Percentiles rank a stretch among this genome's conserved stretches.
These are phyloP conservation scores for Populus euphratica DNA, from an alignment of 345 rosid genomes.

Conservation along the genomic window DNA sequence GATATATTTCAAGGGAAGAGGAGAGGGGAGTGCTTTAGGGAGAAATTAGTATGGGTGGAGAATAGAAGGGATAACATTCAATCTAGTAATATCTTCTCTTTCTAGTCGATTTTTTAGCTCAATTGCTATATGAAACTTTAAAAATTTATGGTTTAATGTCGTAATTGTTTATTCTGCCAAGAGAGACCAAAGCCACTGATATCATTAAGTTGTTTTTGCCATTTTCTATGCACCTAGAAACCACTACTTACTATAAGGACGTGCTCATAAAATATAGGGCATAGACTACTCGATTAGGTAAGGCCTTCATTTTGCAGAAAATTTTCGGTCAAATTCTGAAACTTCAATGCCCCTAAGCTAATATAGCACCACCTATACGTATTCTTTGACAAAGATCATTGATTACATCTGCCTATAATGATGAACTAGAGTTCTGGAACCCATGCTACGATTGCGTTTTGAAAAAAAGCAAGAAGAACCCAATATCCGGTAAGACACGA, in stretches of 20 bases:
- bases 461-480: too few relatives aligned
- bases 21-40: not conserved
- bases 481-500: too few relatives aligned
- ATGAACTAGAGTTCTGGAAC: not conserved
- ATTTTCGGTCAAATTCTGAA: not conserved
- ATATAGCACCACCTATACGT: too few relatives aligned
- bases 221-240: not conserved
- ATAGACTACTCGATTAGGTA: not conserved
- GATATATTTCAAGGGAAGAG: not conserved
- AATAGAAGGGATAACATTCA: too few relatives aligned
- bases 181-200: not conserved
- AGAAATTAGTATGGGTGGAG: not conserved
- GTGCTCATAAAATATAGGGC: slow-evolving; percentile 13
- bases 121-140: not conserved
- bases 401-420: not conserved
- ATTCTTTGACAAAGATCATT: not conserved
- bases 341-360: too few relatives aligned
- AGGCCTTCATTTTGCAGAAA: not conserved
- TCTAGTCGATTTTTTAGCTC: too few relatives aligned
- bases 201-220: not conserved
- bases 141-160: not conserved
- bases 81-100: too few relatives aligned
- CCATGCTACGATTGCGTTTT: too few relatives aligned
- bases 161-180: not conserved
- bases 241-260: not conserved